Percentiles rank a stretch among this genome's conserved stretches.
phyloP scores from a whole-genome alignment of 192 early-diverging fungal genomes.

The Mortierella hygrophila region DNA sequence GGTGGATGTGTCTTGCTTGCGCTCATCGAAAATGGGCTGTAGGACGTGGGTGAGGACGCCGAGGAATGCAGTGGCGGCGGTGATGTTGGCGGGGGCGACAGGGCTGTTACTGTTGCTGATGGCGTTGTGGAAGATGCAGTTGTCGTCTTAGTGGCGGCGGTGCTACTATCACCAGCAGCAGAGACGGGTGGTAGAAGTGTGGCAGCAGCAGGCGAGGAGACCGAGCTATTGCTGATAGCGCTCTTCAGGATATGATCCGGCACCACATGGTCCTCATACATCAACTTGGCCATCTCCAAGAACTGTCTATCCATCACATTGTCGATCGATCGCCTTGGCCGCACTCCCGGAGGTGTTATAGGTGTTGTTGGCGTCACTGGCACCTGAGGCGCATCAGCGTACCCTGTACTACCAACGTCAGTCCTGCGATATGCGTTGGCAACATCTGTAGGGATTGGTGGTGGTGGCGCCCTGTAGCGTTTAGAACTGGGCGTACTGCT shows the following conservation, averaged over 20 bases:
- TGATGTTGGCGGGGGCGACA: neutral
- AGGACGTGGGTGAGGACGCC: neutral
- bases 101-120: neutral
- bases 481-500: slow-evolving; percentile 15
- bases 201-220: neutral
- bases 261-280: slow-evolving; percentile 43
- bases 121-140: neutral
- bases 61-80: neutral
- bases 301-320: slow-evolving; percentile 33
- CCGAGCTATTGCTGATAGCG: neutral
- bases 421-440: neutral
- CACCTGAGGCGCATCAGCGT: neutral
- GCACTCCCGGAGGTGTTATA: slow-evolving; percentile 44
- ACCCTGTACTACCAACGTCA: neutral
- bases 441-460: slow-evolving; percentile 40
- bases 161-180: neutral
- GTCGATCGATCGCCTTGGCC: slow-evolving; percentile 47
- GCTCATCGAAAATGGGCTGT: neutral
- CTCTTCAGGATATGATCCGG: slow-evolving; percentile 13
- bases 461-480: slow-evolving; percentile 48
- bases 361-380: slow-evolving; percentile 40
- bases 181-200: too few species aligned
- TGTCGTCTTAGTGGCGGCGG: neutral
- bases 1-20: neutral
- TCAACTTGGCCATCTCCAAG: slow-evolving; percentile 42